Evolutionary conservation across 805 yeast species (phyloP).

Genomic region (Candida koratica): DNA sequence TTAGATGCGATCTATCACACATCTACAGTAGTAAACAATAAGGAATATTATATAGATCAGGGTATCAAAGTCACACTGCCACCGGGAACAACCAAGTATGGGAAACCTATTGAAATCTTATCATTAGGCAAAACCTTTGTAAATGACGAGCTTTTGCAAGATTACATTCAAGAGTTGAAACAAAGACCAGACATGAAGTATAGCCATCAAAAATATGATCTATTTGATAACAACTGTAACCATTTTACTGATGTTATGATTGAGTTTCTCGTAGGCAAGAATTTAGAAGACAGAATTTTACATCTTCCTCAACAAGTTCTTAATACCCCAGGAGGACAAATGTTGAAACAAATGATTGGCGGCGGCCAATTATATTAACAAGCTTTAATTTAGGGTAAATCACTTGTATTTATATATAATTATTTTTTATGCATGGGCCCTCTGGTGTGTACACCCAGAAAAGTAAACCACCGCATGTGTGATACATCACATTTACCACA

Average conservation of each 20-base stretch:
- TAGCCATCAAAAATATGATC: constrained; percentile 47
- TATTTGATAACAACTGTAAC: constrained; percentile 64
- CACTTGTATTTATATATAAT: not conserved
- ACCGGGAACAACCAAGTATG: constrained; percentile 59
- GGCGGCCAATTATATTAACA: constrained; percentile 8
- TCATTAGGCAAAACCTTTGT: constrained; percentile 53
- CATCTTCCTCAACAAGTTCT: constrained; percentile 51
- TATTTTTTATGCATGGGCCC: not conserved
- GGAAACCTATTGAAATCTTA: constrained; percentile 49
- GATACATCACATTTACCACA: constrained; percentile 7
- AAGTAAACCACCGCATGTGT: constrained; percentile 1
- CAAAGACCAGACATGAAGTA: constrained; percentile 38
- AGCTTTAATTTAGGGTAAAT: no score
- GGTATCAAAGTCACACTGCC: constrained; percentile 41
- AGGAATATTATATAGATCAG: constrained; percentile 56
- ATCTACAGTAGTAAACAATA: constrained; percentile 49
- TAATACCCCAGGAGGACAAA: constrained; percentile 32
- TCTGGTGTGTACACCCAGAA: no score
- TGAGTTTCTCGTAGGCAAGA: constrained; percentile 54
- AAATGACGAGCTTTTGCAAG: constrained; percentile 49
- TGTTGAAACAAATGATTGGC: constrained; percentile 33
- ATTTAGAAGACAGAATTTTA: constrained; percentile 50
- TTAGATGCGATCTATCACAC: constrained; percentile 69
- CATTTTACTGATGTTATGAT: constrained; percentile 57
- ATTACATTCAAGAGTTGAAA: constrained; percentile 48